Evolutionary conservation across 2,329 filamentous ascomycete species (phyloP).

Genomic region (Purpureocillium lavendulum): DNA sequence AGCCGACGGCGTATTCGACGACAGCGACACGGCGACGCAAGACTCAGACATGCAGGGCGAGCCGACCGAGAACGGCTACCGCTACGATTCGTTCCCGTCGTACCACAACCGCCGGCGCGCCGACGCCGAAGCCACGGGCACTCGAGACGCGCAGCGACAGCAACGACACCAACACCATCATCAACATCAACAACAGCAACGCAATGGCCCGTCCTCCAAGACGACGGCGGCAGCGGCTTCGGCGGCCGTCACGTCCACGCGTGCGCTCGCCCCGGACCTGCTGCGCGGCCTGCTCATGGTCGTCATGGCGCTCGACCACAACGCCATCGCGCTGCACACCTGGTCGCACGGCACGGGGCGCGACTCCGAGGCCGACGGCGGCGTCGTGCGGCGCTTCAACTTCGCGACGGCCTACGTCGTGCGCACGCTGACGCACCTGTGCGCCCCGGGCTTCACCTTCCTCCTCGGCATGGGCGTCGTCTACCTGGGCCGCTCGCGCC

Average conservation of each 20-base stretch:
- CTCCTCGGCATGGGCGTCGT: conserved; percentile 37
- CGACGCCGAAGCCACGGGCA: neutral
- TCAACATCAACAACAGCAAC: neutral
- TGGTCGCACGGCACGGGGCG: conserved; percentile 32
- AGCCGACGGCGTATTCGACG: neutral
- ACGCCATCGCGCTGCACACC: conserved; percentile 25
- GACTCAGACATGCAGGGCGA: neutral
- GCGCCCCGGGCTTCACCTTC: conserved; percentile 35
- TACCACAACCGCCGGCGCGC: neutral
- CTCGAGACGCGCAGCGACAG: too few relatives aligned
- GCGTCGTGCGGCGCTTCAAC: conserved; percentile 27
- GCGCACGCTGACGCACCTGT: conserved; percentile 34
- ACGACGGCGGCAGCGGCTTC: too few relatives aligned
- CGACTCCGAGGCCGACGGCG: conserved; percentile 26
- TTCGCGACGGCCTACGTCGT: conserved; percentile 25
- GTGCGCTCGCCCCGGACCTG: conserved; percentile 34
- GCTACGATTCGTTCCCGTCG: conserved; percentile 10
- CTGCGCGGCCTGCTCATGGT: conserved; percentile 35
- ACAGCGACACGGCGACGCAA: neutral
- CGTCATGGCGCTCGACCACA: conserved; percentile 36
- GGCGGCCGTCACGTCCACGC: conserved; percentile 10
- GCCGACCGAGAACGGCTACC: conserved; percentile 6
- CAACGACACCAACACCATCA: neutral
- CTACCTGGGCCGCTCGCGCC: conserved; percentile 33
- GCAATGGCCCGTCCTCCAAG: too few relatives aligned